Conservation (phyloP, 176 grass and related monocot genomes). For the Phoenix dactylifera region DNA sequence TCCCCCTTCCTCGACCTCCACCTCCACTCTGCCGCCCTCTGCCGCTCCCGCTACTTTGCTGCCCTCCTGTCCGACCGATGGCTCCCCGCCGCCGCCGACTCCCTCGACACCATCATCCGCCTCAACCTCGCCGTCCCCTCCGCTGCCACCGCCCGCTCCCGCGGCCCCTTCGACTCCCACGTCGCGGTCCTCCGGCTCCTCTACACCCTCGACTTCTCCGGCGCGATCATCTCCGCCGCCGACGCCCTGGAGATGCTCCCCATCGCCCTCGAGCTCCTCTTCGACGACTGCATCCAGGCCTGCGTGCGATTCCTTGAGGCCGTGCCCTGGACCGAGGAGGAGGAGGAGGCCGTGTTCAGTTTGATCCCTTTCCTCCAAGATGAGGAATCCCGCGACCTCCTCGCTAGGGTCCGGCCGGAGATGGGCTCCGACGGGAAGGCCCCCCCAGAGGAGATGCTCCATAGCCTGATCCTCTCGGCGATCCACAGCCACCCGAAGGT, state of each 20-base stretch:
- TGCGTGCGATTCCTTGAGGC: conserved; percentile 63
- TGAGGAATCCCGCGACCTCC: conserved; percentile 48
- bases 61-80: conserved; percentile 46
- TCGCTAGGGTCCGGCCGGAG: conserved; percentile 30
- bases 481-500: conserved; percentile 52
- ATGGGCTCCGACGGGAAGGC: not conserved
- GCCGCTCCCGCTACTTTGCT: conserved; percentile 46
- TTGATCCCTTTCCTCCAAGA: conserved; percentile 46
- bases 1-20: conserved; percentile 33
- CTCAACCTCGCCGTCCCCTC: conserved; percentile 13
- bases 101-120: not conserved
- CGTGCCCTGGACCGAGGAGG: conserved; percentile 59
- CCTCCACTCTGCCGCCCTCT: conserved; percentile 25
- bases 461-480: conserved; percentile 54
- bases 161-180: conserved; percentile 41
- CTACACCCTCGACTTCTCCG: conserved; percentile 55
- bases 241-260: conserved; percentile 55
- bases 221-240: conserved; percentile 26
- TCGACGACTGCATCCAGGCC: conserved; percentile 25
- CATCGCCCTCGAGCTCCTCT: conserved; percentile 53
- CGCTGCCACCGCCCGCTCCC: not conserved
- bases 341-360: conserved; percentile 29
- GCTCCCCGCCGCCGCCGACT: not conserved
- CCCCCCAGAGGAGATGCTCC: conserved; percentile 56
- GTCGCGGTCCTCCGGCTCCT: conserved; percentile 50